Conservation (phyloP, 306 rosid genomes). For the Trichosanthes cucumerina region DNA sequence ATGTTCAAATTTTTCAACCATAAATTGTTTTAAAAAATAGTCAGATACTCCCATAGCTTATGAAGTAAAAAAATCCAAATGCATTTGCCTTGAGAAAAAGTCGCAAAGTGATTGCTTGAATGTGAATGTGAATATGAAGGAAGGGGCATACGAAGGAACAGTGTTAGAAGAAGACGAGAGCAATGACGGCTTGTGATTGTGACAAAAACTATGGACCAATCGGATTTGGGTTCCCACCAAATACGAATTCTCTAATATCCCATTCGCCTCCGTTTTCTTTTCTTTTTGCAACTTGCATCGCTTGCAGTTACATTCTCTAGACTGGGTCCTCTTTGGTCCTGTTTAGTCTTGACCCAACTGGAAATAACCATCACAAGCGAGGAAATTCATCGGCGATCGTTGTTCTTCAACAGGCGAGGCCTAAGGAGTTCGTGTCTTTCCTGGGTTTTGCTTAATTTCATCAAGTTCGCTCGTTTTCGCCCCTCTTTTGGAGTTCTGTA, state of each 20-base stretch:
- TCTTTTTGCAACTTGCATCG: not conserved
- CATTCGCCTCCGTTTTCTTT: not conserved
- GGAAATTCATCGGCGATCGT: not conserved
- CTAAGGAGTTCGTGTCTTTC: not conserved
- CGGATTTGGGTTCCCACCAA: not conserved
- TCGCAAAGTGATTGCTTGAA: not conserved
- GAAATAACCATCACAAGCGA: not conserved
- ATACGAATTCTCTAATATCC: not conserved
- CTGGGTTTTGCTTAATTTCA: slow-evolving; percentile 6
- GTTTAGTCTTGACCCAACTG: not conserved
- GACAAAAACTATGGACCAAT: not conserved
- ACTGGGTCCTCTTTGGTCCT: not conserved
- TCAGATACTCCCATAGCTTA: too few species aligned
- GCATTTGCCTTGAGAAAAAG: not conserved
- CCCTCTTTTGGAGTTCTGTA: not conserved
- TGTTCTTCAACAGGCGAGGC: not conserved
- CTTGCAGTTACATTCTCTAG: slow-evolving; percentile 4
- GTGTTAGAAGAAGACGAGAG: not conserved
- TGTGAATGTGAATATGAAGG: not conserved
- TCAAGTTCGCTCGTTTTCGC: not conserved
- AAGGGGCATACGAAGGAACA: not conserved
- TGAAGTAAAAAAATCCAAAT: not conserved
- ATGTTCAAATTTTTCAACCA: too few species aligned
- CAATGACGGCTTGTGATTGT: not conserved
- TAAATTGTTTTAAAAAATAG: too few species aligned